These are phyloP conservation scores for Aspergillus saccharolyticus DNA, from an alignment of 495 filamentous ascomycete species.

Conservation along the genomic window DNA sequence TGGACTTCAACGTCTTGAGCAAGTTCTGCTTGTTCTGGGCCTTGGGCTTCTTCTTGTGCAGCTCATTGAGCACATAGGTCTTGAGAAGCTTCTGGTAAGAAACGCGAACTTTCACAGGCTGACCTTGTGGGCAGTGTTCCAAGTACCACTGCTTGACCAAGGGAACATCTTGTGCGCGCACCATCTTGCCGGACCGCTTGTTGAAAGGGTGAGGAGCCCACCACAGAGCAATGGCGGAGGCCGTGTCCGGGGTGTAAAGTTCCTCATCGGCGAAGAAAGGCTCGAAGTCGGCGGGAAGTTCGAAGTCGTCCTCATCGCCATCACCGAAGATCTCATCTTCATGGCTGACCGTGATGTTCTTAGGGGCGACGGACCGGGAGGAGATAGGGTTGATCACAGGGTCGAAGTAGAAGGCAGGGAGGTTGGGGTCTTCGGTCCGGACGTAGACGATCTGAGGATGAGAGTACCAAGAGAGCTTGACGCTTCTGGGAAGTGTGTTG, in stretches of 20 bases:
- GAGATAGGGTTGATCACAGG: conserved; percentile 97
- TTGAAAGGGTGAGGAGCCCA: conserved; percentile 98
- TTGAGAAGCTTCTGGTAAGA: conserved; percentile 99
- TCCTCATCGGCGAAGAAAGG: conserved; percentile 90
- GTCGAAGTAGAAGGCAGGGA: conserved; percentile 97
- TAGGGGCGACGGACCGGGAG: conserved; percentile 86
- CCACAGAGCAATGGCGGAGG: conserved; percentile 91
- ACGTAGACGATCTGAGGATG: conserved; percentile 91
- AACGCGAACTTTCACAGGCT: conserved; percentile 97
- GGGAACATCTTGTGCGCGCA: conserved; percentile 93
- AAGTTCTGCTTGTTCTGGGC: conserved; percentile 92
- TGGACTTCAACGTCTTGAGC: conserved; percentile 82
- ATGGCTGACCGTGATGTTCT: conserved; percentile 87
- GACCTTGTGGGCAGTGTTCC: conserved; percentile 86
- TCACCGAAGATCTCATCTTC: conserved; percentile 92
- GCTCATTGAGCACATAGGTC: conserved; percentile 91
- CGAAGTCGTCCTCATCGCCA: conserved; percentile 86
- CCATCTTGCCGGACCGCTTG: conserved; percentile 93
- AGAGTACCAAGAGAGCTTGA: conserved; percentile 90
- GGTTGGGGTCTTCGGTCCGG: conserved; percentile 76
- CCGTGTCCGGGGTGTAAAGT: conserved; percentile 82
- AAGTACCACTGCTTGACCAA: conserved; percentile 98
- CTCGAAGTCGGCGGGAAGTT: conserved; percentile 72
- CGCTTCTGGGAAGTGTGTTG: conserved; percentile 92
- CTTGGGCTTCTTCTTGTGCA: conserved; percentile 92